Conservation (phyloP, 495 filamentous ascomycete genomes). For the Neurospora sp. region DNA sequence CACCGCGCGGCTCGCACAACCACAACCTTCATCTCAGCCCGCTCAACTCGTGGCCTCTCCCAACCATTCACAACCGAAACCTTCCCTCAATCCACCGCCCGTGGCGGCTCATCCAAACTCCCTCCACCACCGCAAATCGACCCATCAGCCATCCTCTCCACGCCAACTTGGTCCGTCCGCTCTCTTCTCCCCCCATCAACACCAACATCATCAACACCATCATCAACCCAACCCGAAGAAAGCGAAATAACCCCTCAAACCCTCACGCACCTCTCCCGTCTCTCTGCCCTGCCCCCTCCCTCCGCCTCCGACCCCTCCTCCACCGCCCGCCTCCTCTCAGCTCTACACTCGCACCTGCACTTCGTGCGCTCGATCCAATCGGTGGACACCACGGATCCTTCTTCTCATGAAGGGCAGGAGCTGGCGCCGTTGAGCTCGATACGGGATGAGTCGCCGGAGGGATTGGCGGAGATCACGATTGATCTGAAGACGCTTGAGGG, state of each 20-base stretch:
- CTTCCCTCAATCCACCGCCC: constrained; percentile 7
- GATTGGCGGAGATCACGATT: constrained; percentile 32
- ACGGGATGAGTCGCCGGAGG: constrained; percentile 61
- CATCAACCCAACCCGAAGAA: constrained; percentile 3
- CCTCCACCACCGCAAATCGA: constrained; percentile 4
- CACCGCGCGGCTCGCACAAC: not conserved
- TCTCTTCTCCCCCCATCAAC: constrained; percentile 52
- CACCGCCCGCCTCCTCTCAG: constrained; percentile 55
- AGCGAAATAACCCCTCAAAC: constrained; percentile 29
- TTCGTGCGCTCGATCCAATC: constrained; percentile 77
- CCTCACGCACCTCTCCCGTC: constrained; percentile 76
- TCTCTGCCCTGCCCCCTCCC: constrained; percentile 79
- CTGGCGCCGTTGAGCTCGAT: constrained; percentile 67
- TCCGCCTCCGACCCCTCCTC: constrained; percentile 31
- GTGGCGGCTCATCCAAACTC: constrained; percentile 2
- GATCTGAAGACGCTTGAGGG: constrained; percentile 26
- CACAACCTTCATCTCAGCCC: not conserved
- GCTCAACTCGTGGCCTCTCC: constrained; percentile 1
- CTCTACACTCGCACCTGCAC: constrained; percentile 72
- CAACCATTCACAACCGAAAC: not conserved
- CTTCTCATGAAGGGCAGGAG: not conserved
- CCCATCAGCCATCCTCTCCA: constrained; percentile 43
- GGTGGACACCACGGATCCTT: constrained; percentile 54
- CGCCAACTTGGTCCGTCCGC: constrained; percentile 77
- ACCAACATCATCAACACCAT: not conserved